Conservation (phyloP, 1,284 basidiomycete species). For the Pseudozyma pruni region DNA sequence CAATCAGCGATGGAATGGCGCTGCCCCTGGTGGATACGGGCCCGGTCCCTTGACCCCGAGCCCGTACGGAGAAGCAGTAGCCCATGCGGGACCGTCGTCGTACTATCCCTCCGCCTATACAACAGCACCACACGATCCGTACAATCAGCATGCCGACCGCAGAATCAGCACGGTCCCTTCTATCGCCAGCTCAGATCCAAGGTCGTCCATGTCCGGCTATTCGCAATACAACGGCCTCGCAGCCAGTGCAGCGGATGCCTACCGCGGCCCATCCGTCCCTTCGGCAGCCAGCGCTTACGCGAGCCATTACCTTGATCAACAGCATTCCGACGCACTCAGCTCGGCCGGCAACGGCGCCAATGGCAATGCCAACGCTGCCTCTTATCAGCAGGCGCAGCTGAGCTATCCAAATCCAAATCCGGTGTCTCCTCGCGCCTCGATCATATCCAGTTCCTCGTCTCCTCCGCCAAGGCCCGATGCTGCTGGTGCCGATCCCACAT, state of each 20-base stretch:
- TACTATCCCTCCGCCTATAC: conserved; percentile 34
- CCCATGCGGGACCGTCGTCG: conserved; percentile 10
- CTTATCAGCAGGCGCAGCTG: conserved; percentile 2
- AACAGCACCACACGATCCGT: conserved; percentile 8
- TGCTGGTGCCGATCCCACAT: conserved; percentile 11
- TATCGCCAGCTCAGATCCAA: conserved; percentile 22
- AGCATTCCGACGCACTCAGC: conserved; percentile 15
- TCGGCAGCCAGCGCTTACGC: conserved; percentile 45
- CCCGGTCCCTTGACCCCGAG: conserved; percentile 16
- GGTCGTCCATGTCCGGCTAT: conserved; percentile 29
- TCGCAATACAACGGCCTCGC: conserved; percentile 28
- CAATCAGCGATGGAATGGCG: conserved; percentile 48
- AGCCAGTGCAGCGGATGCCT: conserved; percentile 42
- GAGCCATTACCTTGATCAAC: conserved; percentile 36
- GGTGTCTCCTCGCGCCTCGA: conserved; percentile 35
- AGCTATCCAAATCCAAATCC: conserved; percentile 43
- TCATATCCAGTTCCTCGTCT: conserved; percentile 15
- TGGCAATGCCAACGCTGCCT: conserved; percentile 4
- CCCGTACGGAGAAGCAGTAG: conserved; percentile 22
- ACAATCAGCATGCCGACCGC: conserved; percentile 29
- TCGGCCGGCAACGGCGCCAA: conserved; percentile 6
- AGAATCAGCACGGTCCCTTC: conserved; percentile 34
- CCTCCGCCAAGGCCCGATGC: conserved; percentile 4
- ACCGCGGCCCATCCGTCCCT: conserved; percentile 13
- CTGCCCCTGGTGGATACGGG: conserved; percentile 11